A percentile compares a stretch with the other conserved stretches of the same genome.
These are phyloP conservation scores for Lignosus rhinocerotis DNA, from an alignment of 1,284 basidiomycete genomes.

Conservation along the genomic window DNA sequence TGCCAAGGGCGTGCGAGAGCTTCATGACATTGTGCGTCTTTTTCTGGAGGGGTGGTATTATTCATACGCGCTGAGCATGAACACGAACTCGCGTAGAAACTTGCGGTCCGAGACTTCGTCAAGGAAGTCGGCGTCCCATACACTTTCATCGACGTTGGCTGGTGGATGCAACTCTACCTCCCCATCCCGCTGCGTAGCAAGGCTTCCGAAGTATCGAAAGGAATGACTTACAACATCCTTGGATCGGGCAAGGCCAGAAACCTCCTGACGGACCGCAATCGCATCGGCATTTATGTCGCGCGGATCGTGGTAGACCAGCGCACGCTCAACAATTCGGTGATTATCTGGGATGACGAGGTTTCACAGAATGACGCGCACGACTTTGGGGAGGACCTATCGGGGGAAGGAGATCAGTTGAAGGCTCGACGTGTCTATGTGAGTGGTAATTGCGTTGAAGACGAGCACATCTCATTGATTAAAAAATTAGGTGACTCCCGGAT, in stretches of 20 bases:
- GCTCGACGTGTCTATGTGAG: background rate
- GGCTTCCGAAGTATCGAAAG: background rate
- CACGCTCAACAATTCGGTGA: constrained; percentile 24
- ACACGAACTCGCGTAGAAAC: constrained; percentile 15
- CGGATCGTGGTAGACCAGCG: background rate
- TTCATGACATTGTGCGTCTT: constrained; percentile 20
- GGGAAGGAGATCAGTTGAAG: background rate
- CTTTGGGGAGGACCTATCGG: background rate
- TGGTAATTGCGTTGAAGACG: background rate
- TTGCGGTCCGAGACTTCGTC: constrained; percentile 14
- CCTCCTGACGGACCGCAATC: constrained; percentile 11
- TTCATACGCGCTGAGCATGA: too few species aligned
- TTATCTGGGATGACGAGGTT: constrained; percentile 22
- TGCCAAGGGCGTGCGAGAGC: constrained; percentile 7
- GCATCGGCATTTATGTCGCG: constrained; percentile 20
- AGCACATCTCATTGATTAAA: background rate
- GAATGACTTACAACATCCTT: background rate
- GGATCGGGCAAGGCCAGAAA: constrained; percentile 12
- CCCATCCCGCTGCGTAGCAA: constrained; percentile 8
- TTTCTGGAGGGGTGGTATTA: background rate
- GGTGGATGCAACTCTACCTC: constrained; percentile 7
- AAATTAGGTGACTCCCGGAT: background rate
- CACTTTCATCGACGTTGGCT: constrained; percentile 25
- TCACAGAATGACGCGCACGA: constrained; percentile 7
- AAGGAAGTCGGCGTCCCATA: constrained; percentile 13